Percentiles rank a stretch among this genome's conserved stretches.
These are phyloP conservation scores for Euptelea pleiosperma DNA, from an alignment of 164 flowering plant genomes.

Conservation along the genomic window DNA sequence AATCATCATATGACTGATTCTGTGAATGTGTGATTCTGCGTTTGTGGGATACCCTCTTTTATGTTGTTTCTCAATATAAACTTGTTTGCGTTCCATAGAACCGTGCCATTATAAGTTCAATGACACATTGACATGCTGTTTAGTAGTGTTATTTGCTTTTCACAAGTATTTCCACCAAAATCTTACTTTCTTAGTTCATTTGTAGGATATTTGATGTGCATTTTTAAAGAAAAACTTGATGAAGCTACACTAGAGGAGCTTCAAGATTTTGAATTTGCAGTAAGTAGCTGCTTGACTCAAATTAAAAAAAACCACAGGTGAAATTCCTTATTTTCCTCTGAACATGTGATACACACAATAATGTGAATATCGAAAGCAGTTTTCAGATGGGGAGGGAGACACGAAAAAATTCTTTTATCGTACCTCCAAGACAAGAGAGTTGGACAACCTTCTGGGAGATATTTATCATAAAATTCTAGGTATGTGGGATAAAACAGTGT, in stretches of 20 bases:
- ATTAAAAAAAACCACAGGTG: background rate
- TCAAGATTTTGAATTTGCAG: constrained; percentile 80
- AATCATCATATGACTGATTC: too few relatives aligned
- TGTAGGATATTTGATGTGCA: constrained; percentile 85
- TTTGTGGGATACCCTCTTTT: background rate
- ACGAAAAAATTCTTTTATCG: constrained; percentile 66
- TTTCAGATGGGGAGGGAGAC: constrained; percentile 72
- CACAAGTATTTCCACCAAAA: too few relatives aligned
- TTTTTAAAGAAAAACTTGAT: constrained; percentile 68
- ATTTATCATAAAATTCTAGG: constrained; percentile 93
- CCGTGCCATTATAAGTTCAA: background rate
- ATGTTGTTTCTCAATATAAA: background rate
- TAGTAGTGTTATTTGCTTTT: background rate
- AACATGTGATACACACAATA: background rate
- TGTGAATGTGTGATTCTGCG: too few relatives aligned
- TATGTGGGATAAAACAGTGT: constrained; percentile 17
- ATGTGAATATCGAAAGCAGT: constrained; percentile 34
- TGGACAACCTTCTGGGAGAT: constrained; percentile 88
- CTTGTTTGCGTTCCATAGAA: background rate
- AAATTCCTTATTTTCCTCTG: constrained; percentile 3
- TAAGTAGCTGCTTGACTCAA: constrained; percentile 33
- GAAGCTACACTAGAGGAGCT: constrained; percentile 47
- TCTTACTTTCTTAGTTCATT: background rate
- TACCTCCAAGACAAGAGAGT: constrained; percentile 80
- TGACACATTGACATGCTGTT: background rate